Evolutionary conservation across 164 flowering plant species (phyloP), one percentile per base, ranked within the genome.

Genomic region (Stephania japonica): DNA sequence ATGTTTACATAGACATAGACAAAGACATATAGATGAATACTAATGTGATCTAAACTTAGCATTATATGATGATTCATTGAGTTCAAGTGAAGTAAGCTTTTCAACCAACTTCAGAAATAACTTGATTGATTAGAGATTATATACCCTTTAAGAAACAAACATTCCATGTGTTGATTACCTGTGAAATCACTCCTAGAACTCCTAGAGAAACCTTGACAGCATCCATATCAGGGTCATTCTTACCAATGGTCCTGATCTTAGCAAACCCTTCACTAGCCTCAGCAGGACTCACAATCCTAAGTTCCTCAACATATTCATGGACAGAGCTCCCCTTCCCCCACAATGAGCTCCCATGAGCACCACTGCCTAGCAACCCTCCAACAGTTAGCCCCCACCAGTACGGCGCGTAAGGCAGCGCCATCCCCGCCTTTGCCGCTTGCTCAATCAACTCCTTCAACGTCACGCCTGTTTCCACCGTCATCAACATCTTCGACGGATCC

Each of bases 311-410:
- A 63, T 88, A 82, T 42, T 91, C 94, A 74, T 90, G 94, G 9
- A 87, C 87, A 0, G 90, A 43, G 75, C 93, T 90, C 14, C 97
- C 94, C 19, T 66, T 78, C 0, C 87, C 87, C 93, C 91, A 88
- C 67, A 91, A 68, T 0, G 91, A 68, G 84, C 97, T 91, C 1
- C 97, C 94, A 73, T 91, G 97, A 0, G 97, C 91, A 16, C 93
- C 97, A 0, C 90, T 91, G 1, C 85, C 84, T 38, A 90, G 47
- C 9, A 91, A 42, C 1, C 94, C 97, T 1, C 94, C 97, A 0
- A 89, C 69, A 0, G 94, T 88, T 72, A 91, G 65, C 0, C 97
- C 97, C 89, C 90, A 90, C 94, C 93, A 92, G 47, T 92, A 90
- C 0, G 97, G 97, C 0, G 91, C 12, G 66, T 87, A 76, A 38